These are phyloP conservation scores for Dendrobium officinale DNA, from an alignment of 106 monocot species.

Conservation along the genomic window DNA sequence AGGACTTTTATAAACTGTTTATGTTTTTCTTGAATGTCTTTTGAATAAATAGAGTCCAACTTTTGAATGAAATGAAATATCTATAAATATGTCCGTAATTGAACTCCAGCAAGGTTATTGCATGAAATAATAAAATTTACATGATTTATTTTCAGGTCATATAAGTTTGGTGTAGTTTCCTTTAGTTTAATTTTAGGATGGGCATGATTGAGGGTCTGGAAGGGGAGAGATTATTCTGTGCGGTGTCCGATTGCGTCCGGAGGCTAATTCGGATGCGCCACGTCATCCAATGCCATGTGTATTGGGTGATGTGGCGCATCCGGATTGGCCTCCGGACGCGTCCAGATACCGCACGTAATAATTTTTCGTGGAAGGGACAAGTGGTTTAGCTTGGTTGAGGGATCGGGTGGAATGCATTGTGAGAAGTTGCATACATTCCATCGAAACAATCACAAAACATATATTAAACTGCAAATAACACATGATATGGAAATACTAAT, in stretches of 20 bases:
- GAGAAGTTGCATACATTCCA: background rate
- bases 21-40: background rate
- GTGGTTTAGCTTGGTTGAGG: background rate
- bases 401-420: background rate
- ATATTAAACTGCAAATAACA: background rate
- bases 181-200: background rate
- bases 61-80: background rate
- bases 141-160: background rate
- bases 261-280: too few relatives aligned
- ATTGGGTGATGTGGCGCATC: too few relatives aligned
- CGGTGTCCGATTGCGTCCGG: too few relatives aligned
- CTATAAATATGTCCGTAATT: background rate
- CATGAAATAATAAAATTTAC: conserved; percentile 1
- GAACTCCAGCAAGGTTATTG: background rate
- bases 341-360: too few relatives aligned
- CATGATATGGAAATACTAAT: background rate
- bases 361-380: background rate
- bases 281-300: too few relatives aligned
- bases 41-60: background rate
- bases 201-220: background rate
- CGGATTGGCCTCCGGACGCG: too few relatives aligned
- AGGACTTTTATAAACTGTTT: background rate
- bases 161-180: background rate
- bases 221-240: background rate
- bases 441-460: background rate